These are phyloP conservation scores for Cladophialophora bantiana DNA, from an alignment of 2,329 filamentous ascomycete species.

Conservation along the genomic window DNA sequence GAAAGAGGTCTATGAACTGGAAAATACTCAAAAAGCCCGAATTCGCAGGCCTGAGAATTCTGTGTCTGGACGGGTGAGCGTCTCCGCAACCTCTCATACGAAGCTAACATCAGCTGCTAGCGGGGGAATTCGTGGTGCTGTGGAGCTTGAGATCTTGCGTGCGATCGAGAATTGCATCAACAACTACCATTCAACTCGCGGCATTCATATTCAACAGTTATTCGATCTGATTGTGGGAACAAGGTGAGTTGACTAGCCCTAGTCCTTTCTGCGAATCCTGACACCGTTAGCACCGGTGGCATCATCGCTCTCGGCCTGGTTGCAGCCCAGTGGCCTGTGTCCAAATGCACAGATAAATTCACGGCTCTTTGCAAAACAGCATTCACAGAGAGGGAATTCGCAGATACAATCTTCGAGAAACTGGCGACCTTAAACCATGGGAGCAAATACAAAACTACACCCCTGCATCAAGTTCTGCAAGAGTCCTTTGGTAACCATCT, in stretches of 20 bases:
- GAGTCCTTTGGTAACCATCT: background rate
- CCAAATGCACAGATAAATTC: background rate
- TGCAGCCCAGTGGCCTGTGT: background rate
- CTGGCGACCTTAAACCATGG: constrained; percentile 4
- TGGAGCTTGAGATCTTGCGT: background rate
- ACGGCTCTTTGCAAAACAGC: background rate
- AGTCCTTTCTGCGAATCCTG: background rate
- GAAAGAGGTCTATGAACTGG: constrained; percentile 1
- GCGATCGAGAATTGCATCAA: constrained; percentile 2
- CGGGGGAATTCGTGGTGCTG: background rate
- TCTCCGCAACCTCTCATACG: background rate
- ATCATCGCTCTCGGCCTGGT: constrained; percentile 1
- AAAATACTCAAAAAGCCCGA: background rate
- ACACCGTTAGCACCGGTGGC: background rate
- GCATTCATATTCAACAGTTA: background rate
- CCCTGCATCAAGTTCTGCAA: background rate
- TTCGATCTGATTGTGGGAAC: constrained; percentile 5
- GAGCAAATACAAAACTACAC: background rate
- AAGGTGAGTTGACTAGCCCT: background rate
- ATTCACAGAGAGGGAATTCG: constrained; percentile 1
- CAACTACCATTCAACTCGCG: background rate
- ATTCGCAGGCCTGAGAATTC: background rate
- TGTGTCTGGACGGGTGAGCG: constrained; percentile 7
- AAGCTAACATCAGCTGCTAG: background rate
- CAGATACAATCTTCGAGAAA: background rate